Evolutionary conservation across 345 rosid species (phyloP), one percentile per base, ranked within the genome.

Genomic region (Syzygium grande): DNA sequence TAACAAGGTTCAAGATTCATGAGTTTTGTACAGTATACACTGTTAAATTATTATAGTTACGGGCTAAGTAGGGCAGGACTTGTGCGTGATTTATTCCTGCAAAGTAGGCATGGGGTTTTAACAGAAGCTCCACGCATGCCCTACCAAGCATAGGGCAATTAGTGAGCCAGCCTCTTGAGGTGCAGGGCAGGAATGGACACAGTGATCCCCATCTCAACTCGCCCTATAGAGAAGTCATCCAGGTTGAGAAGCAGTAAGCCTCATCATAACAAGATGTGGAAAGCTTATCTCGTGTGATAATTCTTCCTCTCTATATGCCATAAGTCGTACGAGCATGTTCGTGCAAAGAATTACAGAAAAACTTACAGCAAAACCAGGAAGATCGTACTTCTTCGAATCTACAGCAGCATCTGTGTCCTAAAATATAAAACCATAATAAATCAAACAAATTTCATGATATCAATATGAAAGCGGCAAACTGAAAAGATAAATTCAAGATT

Each of bases 301-400:
- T 73, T 73, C 25, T 73, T 73, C 83, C 83, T 38, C 27, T 19
- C 49, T 73, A 38, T 10, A 73, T 38, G 83, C 49, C 14, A 73
- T 21, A 38, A 38, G 83, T 38, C 46, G 49, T 38, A 73, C 46
- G 27, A 34, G 49, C 83, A 73, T 73, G 25, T 38, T 38, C 27
- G 11, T 73, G 83, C 52, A 52, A 79, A 80, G 54, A 59, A 52
- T 23, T 16, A 85, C 61, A 83, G 29, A 84, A 38, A 29, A 89
- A 92, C 98, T 92, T 90, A 96, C 98, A 86, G 97, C 98, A 92
- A 90, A 95, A 84, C 97, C 93, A 49, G 97, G 98, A 89, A 96
- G 95, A 89, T 94, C 96, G 51, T 90, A 92, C 90, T 87, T 95
- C 93, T 92, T 95, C n/a, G 94, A 87, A 87, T 89, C 94, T 9